Conservation (phyloP, 148 eudicot species). For the Suaeda aralocaspica region DNA sequence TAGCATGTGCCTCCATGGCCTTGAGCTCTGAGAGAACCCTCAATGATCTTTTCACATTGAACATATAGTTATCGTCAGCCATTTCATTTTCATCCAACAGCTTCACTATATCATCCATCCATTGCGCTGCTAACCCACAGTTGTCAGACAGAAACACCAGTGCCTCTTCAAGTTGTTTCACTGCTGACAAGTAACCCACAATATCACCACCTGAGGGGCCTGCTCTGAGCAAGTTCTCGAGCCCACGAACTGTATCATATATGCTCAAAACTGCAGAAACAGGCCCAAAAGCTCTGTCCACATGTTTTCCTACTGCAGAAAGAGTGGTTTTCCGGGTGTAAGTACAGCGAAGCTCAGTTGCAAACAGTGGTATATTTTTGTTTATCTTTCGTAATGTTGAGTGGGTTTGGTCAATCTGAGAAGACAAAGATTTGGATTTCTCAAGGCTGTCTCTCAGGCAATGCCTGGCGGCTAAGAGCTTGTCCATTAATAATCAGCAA, state of each 20-base stretch:
- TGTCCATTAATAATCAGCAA: constrained; percentile 15
- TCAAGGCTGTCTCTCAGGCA: constrained; percentile 43
- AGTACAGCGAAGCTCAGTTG: constrained; percentile 29
- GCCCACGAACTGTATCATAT: constrained; percentile 41
- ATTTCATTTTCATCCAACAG: constrained; percentile 34
- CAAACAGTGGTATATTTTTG: constrained; percentile 31
- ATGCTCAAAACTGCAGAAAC: constrained; percentile 50
- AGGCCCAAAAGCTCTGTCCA: constrained; percentile 55
- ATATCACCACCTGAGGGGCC: constrained; percentile 32
- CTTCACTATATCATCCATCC: constrained; percentile 63
- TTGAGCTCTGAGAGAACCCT: constrained; percentile 47
- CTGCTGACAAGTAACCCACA: constrained; percentile 31
- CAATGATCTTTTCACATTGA: constrained; percentile 39
- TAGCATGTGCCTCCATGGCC: constrained; percentile 34
- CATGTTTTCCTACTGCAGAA: constrained; percentile 35
- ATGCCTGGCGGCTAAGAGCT: constrained; percentile 47
- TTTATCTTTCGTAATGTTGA: constrained; percentile 28
- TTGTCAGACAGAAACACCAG: constrained; percentile 52
- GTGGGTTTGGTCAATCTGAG: constrained; percentile 31
- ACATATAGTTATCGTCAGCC: constrained; percentile 33
- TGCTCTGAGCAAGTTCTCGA: constrained; percentile 31
- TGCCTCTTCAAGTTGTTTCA: constrained; percentile 62
- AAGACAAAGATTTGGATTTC: constrained; percentile 42
- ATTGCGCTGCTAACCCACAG: constrained; percentile 49
- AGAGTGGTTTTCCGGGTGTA: constrained; percentile 34